Base-by-base conservation (phyloP, 768 basidiomycete genomes). In the Boletales sp. region DNA sequence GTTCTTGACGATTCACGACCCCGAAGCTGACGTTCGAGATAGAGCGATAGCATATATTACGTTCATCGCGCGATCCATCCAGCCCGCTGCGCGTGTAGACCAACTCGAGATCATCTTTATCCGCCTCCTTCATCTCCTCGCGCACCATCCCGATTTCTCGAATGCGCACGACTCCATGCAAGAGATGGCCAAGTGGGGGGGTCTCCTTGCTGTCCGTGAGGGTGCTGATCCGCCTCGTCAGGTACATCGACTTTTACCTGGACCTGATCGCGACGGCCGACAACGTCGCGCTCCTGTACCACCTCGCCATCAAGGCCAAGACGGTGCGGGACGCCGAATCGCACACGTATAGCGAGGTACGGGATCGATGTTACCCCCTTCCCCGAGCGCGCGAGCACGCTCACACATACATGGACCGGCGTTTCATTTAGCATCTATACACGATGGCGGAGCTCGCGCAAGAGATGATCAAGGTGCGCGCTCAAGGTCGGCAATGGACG, bases 381-480 rank as follows among this genome's bases (percentile, higher is more conserved):
- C n/a, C n/a, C n/a, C n/a, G n/a, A n/a, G n/a, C n/a, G n/a, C n/a
- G n/a, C n/a, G n/a, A n/a, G n/a, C n/a, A n/a, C n/a, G n/a, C n/a
- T n/a, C n/a, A n/a, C n/a, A n/a, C n/a, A n/a, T n/a, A n/a, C n/a
- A n/a, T n/a, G n/a, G n/a, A n/a, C n/a, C n/a, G n/a, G n/a, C n/a
- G n/a, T n/a, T n/a, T n/a, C n/a, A n/a, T n/a, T n/a, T n/a, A 97
- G 94, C 89, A 91, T 64, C 73, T 99, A 36, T 98, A 97, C 62
- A 77, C 83, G 9, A 74, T 91, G 50, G 84, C 88, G 56, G 97
- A 99, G 59, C 75, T 98, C 8, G 86, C 95, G 0, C 91, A 97
- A 68, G 82, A 90, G 57, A 71, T 97, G 31, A 86, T 97, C 67
- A 87, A 85, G 59, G 69, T 75, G 1, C 78, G 80, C n/a, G 77